phyloP scores from a whole-genome alignment of 2,329 filamentous ascomycete genomes.

The Penicillium sp. region DNA sequence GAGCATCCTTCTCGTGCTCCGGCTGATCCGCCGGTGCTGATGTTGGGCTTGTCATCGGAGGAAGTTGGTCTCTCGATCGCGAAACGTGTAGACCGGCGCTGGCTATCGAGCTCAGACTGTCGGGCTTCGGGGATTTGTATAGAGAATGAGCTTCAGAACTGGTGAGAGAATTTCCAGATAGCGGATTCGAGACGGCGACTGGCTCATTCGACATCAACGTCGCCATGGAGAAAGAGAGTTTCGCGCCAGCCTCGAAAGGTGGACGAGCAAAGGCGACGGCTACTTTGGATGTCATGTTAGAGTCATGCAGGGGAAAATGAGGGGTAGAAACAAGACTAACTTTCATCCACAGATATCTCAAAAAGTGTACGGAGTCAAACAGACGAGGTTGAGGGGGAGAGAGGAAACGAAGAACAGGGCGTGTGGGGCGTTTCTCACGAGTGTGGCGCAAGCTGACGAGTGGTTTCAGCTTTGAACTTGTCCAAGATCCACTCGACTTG shows the following conservation, averaged over 20 bases:
- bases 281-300: conserved; percentile 41
- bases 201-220: conserved; percentile 45
- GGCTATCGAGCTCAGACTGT: conserved; percentile 43
- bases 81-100: conserved; percentile 45
- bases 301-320: conserved; percentile 1
- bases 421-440: conserved; percentile 38
- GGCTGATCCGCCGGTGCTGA: conserved; percentile 45
- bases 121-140: conserved; percentile 37
- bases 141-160: conserved; percentile 35
- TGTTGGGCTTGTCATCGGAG: conserved; percentile 51
- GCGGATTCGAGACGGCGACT: conserved; percentile 38
- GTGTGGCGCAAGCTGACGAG: conserved; percentile 49
- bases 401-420: conserved; percentile 26
- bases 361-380: conserved; percentile 4
- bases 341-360: conserved; percentile 21
- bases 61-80: conserved; percentile 36
- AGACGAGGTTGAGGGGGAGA: conserved; percentile 13
- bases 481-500: conserved; percentile 20
- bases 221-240: conserved; percentile 42
- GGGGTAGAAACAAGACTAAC: conserved; percentile 16
- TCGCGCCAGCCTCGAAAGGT: conserved; percentile 33
- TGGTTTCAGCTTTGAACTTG: conserved; percentile 37
- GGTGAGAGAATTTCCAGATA: conserved; percentile 34
- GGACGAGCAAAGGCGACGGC: conserved; percentile 33
- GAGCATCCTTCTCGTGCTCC: conserved; percentile 34